Base-by-base conservation (phyloP, 345 rosid species). In the Eucalyptus globulus region DNA sequence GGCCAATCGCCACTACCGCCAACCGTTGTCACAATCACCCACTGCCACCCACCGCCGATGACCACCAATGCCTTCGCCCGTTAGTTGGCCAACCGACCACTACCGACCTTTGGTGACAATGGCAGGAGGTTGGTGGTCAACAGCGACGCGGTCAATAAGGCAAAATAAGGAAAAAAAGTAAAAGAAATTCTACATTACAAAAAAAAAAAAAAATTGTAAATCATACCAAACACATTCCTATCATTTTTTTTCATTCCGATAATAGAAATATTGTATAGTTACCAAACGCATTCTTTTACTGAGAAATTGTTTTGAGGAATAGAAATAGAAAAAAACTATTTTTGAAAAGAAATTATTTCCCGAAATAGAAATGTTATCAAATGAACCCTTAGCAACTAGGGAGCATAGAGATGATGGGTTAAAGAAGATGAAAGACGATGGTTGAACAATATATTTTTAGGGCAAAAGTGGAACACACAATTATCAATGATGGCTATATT, bases 61-160 rank as follows among this genome's bases (percentile, higher is more conserved):
- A 53, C 56, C 56, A 53, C 56, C 10, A 19, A 53, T 19, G 56
- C 56, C 56, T 53, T 9, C 2, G 0, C 1, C 10, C 2, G 0
- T 53, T 0, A 0, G 1, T 0, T 53, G 5, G 56, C 2, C 0
- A 0, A 53, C 2, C 0, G 1, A 53, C 11, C 11, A 0, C 1
- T 0, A 1, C 11, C 1, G 0, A 53, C 58, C 58, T 21, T 53
- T 21, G 58, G 58, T 0, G 5, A 21, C 11, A 53, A 53, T 53
- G 26, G 58, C 26, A 0, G 1, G 0, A 53, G 58, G 58, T 53
- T 0, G 11, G 2, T 53, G 58, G 58, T 53, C 58, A 21, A 53
- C 1, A 8, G 0, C 0, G 5, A 22, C 1, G 5, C 1, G 2
- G 1, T 53, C 0, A 2, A 53, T 53, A 53, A 19, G 58, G 58